Conservation (phyloP, 2,329 filamentous ascomycete species). For the Aspergillus sojae region DNA sequence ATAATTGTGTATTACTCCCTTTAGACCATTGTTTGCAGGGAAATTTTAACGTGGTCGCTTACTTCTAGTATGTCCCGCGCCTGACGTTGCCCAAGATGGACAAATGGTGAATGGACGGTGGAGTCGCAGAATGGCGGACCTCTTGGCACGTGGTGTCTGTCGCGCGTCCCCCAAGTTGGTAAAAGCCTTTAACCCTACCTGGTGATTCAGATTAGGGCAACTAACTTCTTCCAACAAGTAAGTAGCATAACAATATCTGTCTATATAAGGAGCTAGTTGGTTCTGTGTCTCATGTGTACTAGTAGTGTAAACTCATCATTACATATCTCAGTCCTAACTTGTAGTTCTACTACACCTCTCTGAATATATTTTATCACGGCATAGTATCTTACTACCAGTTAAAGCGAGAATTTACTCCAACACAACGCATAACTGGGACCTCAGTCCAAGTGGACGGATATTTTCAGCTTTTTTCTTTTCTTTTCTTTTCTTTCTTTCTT, state of each 20-base stretch:
- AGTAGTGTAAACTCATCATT: background rate
- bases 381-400: no score
- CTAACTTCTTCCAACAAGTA: no score
- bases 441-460: background rate
- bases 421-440: background rate
- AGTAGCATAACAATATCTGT: no score
- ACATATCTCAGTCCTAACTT: background rate
- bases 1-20: slow-evolving; percentile 16
- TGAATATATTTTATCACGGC: no score
- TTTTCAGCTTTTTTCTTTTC: background rate
- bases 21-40: slow-evolving; percentile 30
- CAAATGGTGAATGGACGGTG: slow-evolving; percentile 1
- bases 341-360: background rate
- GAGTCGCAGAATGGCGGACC: slow-evolving; percentile 7
- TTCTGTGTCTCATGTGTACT: background rate
- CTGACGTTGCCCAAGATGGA: slow-evolving; percentile 2
- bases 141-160: slow-evolving; percentile 23
- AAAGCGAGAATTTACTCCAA: background rate
- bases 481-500: background rate
- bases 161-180: background rate
- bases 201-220: background rate
- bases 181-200: background rate
- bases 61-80: background rate
- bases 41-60: background rate
- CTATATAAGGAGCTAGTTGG: no score